Evolutionary conservation across 371 early-diverging fungal species (phyloP).

Genomic region (Mortierella sp.): DNA sequence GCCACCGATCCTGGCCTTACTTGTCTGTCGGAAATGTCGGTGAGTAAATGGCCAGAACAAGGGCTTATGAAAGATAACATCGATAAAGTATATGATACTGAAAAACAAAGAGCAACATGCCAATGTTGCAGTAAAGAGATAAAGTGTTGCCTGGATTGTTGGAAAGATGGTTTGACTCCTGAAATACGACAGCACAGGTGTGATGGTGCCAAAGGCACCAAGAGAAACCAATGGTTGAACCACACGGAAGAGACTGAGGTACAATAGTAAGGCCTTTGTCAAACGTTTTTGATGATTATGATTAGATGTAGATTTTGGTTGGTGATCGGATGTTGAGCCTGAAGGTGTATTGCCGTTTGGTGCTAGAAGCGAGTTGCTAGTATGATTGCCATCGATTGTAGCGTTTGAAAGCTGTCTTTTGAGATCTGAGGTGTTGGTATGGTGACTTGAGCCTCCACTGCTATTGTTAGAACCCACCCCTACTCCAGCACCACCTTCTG

Average conservation of each 20-base stretch:
- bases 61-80: constrained; percentile 50
- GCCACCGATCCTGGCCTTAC: constrained; percentile 44
- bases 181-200: constrained; percentile 45
- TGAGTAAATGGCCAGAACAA: constrained; percentile 56
- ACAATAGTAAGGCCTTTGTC: constrained; percentile 42
- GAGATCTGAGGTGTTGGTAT: not conserved
- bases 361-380: not conserved
- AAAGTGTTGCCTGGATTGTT: constrained; percentile 48
- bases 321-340: not conserved
- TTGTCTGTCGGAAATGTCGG: constrained; percentile 42
- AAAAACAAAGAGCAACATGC: constrained; percentile 51
- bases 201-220: constrained; percentile 39
- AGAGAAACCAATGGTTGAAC: constrained; percentile 47
- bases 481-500: not conserved
- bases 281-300: constrained; percentile 29
- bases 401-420: not conserved
- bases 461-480: not conserved
- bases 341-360: not conserved
- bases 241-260: constrained; percentile 47
- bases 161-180: constrained; percentile 53
- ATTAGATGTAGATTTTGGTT: not conserved
- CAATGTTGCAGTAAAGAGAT: constrained; percentile 44
- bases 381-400: not conserved
- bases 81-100: constrained; percentile 42
- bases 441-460: not conserved